Evolutionary conservation across 192 early-diverging fungal genomes (phyloP).

Genomic region (Funneliformis geosporum): DNA sequence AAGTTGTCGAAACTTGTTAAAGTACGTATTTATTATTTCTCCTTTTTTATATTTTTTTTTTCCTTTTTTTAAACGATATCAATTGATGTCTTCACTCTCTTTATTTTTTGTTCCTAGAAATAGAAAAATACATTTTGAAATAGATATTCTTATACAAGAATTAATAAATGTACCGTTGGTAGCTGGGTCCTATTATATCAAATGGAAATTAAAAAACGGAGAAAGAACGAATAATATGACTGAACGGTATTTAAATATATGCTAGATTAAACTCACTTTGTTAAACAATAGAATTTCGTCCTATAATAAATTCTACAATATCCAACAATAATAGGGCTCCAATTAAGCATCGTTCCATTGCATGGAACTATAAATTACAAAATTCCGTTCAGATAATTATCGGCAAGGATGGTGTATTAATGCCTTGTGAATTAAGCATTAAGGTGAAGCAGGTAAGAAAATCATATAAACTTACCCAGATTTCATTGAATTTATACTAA

Average conservation of each 20-base stretch:
- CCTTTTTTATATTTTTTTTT: not conserved
- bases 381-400: conserved; percentile 65
- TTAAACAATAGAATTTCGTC: not conserved
- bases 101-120: conserved; percentile 70
- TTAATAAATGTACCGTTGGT: conserved; percentile 81
- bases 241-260: conserved; percentile 35
- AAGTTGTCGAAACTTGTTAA: too few relatives aligned
- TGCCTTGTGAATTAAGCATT: conserved; percentile 73
- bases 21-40: not conserved
- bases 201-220: conserved; percentile 69
- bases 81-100: conserved; percentile 50
- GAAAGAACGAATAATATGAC: conserved; percentile 39
- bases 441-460: conserved; percentile 65
- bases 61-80: not conserved
- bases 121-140: conserved; percentile 68
- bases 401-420: conserved; percentile 70
- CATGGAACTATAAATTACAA: conserved; percentile 60
- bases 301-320: conserved; percentile 7
- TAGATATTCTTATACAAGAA: conserved; percentile 67
- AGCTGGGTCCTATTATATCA: conserved; percentile 75
- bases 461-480: not conserved
- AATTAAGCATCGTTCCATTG: conserved; percentile 59
- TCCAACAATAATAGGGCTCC: conserved; percentile 50
- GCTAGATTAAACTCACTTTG: not conserved
- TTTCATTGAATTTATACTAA: conserved; percentile 35